Conservation (phyloP, 768 basidiomycete genomes). For the Tulasnella sp. region DNA sequence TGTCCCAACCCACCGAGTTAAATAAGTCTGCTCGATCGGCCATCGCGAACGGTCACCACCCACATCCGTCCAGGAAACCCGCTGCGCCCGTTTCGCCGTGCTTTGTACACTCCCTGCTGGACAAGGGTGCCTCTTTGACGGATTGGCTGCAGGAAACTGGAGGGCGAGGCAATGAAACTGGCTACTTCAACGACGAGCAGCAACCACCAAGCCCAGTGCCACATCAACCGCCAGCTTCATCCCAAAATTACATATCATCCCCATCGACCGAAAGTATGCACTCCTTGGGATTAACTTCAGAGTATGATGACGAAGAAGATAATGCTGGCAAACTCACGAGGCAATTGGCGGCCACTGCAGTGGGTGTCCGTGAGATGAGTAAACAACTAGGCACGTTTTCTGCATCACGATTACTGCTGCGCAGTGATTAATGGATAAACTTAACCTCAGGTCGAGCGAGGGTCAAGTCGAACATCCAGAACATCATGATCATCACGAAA, state of each 20-base stretch:
- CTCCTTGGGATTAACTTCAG: slow-evolving; percentile 18
- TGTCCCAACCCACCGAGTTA: too few relatives aligned
- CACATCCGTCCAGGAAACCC: background rate
- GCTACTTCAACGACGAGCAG: background rate
- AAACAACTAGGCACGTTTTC: slow-evolving; percentile 76
- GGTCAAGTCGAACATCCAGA: slow-evolving; percentile 85
- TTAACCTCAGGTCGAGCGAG: slow-evolving; percentile 69
- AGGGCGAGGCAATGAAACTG: slow-evolving; percentile 20
- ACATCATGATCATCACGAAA: slow-evolving; percentile 91
- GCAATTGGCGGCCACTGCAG: slow-evolving; percentile 93
- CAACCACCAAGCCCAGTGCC: slow-evolving; percentile 32
- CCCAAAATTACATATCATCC: background rate
- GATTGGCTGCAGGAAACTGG: slow-evolving; percentile 49
- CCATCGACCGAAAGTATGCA: slow-evolving; percentile 6
- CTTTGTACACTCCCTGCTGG: slow-evolving; percentile 87
- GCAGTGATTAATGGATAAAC: background rate
- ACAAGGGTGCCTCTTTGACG: slow-evolving; percentile 65
- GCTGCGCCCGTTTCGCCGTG: slow-evolving; percentile 58
- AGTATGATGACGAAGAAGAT: slow-evolving; percentile 38
- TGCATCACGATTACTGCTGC: slow-evolving; percentile 3
- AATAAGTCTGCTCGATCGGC: too few relatives aligned
- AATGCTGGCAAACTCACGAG: slow-evolving; percentile 72
- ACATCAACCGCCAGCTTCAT: slow-evolving; percentile 41
- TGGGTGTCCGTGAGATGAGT: slow-evolving; percentile 96
- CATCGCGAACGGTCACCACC: background rate